Evolutionary conservation across 1,284 basidiomycete species (phyloP).

Genomic region (Ganoderma lucidum): DNA sequence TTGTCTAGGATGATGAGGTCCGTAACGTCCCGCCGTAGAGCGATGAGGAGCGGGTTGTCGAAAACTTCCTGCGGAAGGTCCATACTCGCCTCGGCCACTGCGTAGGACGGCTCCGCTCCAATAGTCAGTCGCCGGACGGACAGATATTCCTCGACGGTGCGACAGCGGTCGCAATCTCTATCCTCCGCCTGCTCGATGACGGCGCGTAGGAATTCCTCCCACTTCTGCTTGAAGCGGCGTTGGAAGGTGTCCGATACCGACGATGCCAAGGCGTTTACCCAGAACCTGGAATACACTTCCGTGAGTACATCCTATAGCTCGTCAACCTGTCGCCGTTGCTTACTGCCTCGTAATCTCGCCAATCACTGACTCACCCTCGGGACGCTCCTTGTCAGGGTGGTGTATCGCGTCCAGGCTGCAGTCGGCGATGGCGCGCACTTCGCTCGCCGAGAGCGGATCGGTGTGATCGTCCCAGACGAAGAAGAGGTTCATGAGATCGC

Average conservation of each 20-base stretch:
- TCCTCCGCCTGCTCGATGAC: constrained; percentile 44
- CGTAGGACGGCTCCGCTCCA: constrained; percentile 45
- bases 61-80: constrained; percentile 46
- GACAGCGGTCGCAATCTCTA: constrained; percentile 36
- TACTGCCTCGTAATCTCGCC: constrained; percentile 39
- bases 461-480: constrained; percentile 41
- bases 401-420: constrained; percentile 37
- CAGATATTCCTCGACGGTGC: constrained; percentile 44
- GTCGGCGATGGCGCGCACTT: constrained; percentile 24
- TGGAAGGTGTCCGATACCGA: constrained; percentile 28
- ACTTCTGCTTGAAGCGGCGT: constrained; percentile 33
- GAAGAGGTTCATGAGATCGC: constrained; percentile 38
- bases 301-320: neutral
- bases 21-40: constrained; percentile 33
- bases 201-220: constrained; percentile 40
- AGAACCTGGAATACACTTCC: constrained; percentile 33
- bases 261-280: constrained; percentile 30
- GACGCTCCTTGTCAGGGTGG: constrained; percentile 27
- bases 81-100: constrained; percentile 42
- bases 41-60: constrained; percentile 43
- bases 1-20: constrained; percentile 41
- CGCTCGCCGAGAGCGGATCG: constrained; percentile 27
- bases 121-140: constrained; percentile 42
- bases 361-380: constrained; percentile 23
- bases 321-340: neutral